Percentiles rank a stretch among this genome's conserved stretches.
These are phyloP conservation scores for Penicillium sp. DNA, from an alignment of 2,329 filamentous ascomycete species.

Conservation along the genomic window DNA sequence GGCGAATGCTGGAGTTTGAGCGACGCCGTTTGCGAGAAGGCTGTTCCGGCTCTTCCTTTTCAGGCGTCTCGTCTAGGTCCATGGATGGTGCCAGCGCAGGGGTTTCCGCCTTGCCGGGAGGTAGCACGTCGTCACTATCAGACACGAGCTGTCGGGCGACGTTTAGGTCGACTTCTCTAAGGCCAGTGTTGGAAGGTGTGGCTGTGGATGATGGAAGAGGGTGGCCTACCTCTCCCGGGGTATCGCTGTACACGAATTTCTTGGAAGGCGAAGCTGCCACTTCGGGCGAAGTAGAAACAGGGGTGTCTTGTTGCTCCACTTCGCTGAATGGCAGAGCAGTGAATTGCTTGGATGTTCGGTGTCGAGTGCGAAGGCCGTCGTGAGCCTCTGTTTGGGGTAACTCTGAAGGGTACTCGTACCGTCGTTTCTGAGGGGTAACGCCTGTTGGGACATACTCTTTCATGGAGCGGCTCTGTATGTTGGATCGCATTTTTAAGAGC, in stretches of 20 bases:
- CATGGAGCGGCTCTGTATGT: conserved; percentile 64
- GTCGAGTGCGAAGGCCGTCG: conserved; percentile 55
- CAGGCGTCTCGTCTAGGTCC: conserved; percentile 17
- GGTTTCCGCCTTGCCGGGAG: conserved; percentile 16
- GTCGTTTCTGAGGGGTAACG: conserved; percentile 75
- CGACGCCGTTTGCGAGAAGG: conserved; percentile 31
- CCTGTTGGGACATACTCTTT: conserved; percentile 84
- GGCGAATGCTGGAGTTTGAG: conserved; percentile 24
- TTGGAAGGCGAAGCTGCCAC: conserved; percentile 47
- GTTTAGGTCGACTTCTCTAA: conserved; percentile 55
- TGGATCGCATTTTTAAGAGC: conserved; percentile 67
- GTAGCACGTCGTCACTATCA: conserved; percentile 17
- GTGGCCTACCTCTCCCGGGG: conserved; percentile 39
- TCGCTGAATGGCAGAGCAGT: conserved; percentile 33
- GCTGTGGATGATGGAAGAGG: conserved; percentile 29
- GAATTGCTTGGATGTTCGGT: conserved; percentile 46
- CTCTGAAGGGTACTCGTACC: conserved; percentile 76
- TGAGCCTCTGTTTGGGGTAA: conserved; percentile 73
- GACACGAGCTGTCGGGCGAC: conserved; percentile 37
- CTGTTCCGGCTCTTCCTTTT: conserved; percentile 26
- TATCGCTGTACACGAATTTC: conserved; percentile 54
- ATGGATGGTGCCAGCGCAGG: conserved; percentile 2
- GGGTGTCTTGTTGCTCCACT: conserved; percentile 23
- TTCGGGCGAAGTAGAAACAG: conserved; percentile 25
- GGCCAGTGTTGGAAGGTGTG: conserved; percentile 42